Conservation (phyloP, 805 yeast species). For the Priceomyces fermenticarens region DNA sequence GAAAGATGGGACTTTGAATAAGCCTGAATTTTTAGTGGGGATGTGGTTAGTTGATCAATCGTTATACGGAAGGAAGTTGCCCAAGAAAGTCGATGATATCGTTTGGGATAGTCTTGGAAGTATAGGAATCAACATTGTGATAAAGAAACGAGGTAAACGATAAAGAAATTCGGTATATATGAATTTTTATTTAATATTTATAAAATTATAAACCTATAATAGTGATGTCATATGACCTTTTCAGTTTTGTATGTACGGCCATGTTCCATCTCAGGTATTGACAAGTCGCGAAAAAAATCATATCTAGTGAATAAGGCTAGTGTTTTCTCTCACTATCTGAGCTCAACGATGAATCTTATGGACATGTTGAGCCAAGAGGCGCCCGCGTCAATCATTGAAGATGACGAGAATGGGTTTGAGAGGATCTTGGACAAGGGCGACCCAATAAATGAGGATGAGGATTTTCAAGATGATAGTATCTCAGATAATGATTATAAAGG, state of each 20-base stretch:
- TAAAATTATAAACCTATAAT: too few species aligned
- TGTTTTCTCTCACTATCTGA: too few species aligned
- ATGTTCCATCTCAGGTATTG: too few species aligned
- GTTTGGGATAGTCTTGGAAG: conserved; percentile 79
- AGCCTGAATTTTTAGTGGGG: conserved; percentile 88
- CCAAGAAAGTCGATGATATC: conserved; percentile 58
- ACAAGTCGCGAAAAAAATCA: too few species aligned
- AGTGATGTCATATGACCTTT: too few species aligned
- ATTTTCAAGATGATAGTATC: conserved; percentile 1
- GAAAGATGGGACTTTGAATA: conserved; percentile 70
- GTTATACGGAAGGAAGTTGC: conserved; percentile 87
- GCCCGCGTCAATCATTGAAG: conserved; percentile 17
- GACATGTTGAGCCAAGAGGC: conserved; percentile 37
- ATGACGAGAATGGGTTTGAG: conserved; percentile 5
- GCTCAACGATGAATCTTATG: conserved; percentile 32
- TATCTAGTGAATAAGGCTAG: too few species aligned
- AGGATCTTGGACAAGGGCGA: conserved; percentile 3
- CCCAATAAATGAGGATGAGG: conserved; percentile 1
- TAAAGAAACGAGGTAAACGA: conserved; percentile 32
- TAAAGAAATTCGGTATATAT: conserved; percentile 2
- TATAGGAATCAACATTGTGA: conserved; percentile 38
- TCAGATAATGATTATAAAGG: conserved; percentile 18
- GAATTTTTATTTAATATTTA: background rate
- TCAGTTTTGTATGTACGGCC: too few species aligned
- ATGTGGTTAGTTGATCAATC: conserved; percentile 98